Conservation (phyloP, 73 alveolate species). For the Paramecium bursaria region DNA sequence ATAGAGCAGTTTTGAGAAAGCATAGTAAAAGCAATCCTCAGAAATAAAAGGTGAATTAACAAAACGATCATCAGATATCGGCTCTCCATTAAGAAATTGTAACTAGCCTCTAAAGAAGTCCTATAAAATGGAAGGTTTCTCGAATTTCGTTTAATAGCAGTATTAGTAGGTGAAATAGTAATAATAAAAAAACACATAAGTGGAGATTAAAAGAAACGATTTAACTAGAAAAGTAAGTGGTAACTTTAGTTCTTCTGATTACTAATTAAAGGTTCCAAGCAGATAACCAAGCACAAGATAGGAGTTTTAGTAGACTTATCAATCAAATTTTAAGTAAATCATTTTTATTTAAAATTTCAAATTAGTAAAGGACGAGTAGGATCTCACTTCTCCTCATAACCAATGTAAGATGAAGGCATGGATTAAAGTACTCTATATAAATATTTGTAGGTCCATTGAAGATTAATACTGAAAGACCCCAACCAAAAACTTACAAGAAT, state of each 20-base stretch:
- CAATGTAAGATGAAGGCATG: constrained; percentile 9
- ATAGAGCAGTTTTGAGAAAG: constrained; percentile 14
- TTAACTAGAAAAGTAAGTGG: constrained; percentile 22
- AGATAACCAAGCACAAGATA: constrained; percentile 18
- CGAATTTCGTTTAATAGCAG: constrained; percentile 4
- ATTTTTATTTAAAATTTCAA: constrained; percentile 9
- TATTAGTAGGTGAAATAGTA: not conserved
- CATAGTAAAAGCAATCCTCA: not conserved
- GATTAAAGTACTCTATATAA: not conserved
- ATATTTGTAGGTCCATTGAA: not conserved
- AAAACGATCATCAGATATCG: not conserved
- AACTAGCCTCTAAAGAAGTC: not conserved
- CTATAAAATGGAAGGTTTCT: constrained; percentile 35
- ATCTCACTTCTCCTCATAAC: too few relatives aligned
- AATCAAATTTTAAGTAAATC: constrained; percentile 25
- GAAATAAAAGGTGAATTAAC: not conserved
- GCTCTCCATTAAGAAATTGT: constrained; percentile 18
- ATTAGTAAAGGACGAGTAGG: constrained; percentile 48
- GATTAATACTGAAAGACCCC: too few relatives aligned
- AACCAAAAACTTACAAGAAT: too few relatives aligned
- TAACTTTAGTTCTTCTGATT: constrained; percentile 28
- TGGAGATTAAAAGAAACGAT: not conserved
- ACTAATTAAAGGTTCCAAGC: constrained; percentile 33
- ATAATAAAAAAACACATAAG: not conserved
- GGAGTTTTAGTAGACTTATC: constrained; percentile 6